Conservation (phyloP, 345 rosid genomes). For the Syzygium aromaticum region DNA sequence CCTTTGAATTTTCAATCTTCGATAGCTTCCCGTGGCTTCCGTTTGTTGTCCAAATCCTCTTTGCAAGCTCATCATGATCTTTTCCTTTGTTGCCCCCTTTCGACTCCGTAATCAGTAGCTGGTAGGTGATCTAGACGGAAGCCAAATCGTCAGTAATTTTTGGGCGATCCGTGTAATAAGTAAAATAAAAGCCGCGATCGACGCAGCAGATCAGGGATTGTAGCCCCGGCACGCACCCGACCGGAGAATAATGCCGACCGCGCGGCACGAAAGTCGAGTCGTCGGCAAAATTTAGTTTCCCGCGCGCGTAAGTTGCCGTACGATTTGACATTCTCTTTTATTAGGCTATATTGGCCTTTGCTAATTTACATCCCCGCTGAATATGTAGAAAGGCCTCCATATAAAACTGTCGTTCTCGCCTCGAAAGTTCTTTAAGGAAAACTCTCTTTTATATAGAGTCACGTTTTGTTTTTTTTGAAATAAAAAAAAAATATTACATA, state of each 20-base stretch:
- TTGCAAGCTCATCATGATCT: not conserved
- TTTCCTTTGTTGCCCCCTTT: not conserved
- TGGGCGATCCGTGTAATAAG: accelerated
- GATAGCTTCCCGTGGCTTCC: not conserved
- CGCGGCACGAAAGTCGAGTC: not conserved
- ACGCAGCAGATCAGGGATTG: not conserved
- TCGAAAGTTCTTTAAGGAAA: not conserved
- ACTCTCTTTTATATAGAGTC: not conserved
- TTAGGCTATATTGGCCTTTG: not conserved
- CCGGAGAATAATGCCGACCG: accelerated
- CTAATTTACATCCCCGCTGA: not conserved
- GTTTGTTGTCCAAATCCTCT: not conserved
- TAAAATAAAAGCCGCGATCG: accelerated
- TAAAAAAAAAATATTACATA: not conserved
- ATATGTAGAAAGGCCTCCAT: not conserved
- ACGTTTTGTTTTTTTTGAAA: not conserved
- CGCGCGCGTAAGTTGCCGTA: not conserved
- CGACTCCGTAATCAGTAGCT: not conserved
- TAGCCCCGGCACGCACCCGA: not conserved
- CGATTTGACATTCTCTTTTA: not conserved
- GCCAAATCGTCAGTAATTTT: accelerated
- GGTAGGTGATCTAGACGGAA: not conserved
- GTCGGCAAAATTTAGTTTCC: not conserved
- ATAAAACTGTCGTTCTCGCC: not conserved
- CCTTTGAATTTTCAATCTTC: not conserved